A percentile compares a stretch with the other conserved stretches of the same genome.
Evolutionary conservation across 805 yeast species (phyloP).

Genomic region (Candida maesae): DNA sequence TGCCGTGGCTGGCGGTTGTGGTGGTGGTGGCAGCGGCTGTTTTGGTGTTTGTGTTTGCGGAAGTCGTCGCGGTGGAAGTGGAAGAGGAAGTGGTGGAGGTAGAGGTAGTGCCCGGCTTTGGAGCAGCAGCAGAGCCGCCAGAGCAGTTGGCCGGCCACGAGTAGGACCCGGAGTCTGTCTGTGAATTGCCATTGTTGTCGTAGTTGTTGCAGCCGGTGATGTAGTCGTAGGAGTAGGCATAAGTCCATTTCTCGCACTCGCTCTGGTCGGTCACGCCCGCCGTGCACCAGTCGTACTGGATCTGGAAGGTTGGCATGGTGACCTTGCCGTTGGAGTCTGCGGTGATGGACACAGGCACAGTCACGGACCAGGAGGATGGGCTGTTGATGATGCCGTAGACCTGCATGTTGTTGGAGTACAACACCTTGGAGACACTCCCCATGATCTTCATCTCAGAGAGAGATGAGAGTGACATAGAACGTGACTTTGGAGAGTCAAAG

Average conservation of each 20-base stretch:
- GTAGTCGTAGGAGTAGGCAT: conserved; percentile 22
- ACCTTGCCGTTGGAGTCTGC: conserved; percentile 7
- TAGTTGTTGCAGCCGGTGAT: conserved; percentile 21
- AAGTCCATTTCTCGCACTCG: conserved; percentile 21
- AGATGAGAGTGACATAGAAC: conserved; percentile 12
- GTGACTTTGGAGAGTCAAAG: conserved; percentile 5
- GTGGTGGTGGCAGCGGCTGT: conserved; percentile 1
- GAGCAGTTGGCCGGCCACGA: conserved; percentile 25
- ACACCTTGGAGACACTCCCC: conserved; percentile 11
- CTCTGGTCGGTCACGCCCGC: conserved; percentile 21
- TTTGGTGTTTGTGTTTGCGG: not conserved
- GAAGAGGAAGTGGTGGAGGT: not conserved
- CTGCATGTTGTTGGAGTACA: conserved; percentile 13
- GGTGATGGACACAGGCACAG: conserved; percentile 3
- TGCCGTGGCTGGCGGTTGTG: not conserved
- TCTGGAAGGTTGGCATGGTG: conserved; percentile 15
- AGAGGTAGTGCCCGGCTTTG: too few species aligned
- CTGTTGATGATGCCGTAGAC: conserved; percentile 4
- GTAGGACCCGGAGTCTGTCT: conserved; percentile 21
- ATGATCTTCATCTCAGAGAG: conserved; percentile 20
- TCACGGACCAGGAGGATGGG: conserved; percentile 14
- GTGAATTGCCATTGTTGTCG: conserved; percentile 21
- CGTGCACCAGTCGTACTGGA: conserved; percentile 27
- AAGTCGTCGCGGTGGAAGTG: not conserved
- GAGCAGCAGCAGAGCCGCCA: conserved; percentile 2